Percentiles rank a stretch among this genome's conserved stretches.
phyloP scores from a whole-genome alignment of 2,329 filamentous ascomycete genomes.

The Ophiocordyceps camponoti-floridani region DNA sequence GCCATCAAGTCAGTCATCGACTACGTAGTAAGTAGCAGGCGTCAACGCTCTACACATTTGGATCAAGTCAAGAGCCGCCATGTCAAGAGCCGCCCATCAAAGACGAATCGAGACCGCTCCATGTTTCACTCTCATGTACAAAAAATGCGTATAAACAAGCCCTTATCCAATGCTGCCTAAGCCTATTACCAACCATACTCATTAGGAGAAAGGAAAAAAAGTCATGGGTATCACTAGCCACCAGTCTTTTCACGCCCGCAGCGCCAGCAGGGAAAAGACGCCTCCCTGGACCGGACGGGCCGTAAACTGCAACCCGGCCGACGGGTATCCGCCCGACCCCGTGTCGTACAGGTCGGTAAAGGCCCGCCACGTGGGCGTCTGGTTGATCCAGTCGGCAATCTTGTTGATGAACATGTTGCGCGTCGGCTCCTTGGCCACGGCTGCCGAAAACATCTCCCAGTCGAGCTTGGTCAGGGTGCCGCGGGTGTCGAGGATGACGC shows the following conservation, averaged over 20 bases:
- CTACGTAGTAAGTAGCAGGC: no score
- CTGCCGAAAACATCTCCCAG: constrained; percentile 77
- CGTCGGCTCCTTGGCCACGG: constrained; percentile 44
- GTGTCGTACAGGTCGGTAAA: constrained; percentile 68
- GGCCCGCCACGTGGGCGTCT: constrained; percentile 50
- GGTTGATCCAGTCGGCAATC: constrained; percentile 57
- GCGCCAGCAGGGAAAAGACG: constrained; percentile 60
- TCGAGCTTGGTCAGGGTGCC: constrained; percentile 74
- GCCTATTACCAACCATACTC: neutral
- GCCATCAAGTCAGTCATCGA: no score
- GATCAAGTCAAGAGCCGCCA: no score
- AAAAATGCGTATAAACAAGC: neutral
- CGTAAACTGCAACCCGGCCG: constrained; percentile 49
- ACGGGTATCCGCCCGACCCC: constrained; percentile 46
- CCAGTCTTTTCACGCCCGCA: constrained; percentile 15
- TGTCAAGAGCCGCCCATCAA: no score
- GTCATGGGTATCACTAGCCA: neutral
- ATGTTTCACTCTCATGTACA: no score
- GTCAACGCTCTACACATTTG: no score
- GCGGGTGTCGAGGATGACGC: constrained; percentile 66
- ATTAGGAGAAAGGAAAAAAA: neutral
- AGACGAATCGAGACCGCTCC: no score
- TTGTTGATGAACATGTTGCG: constrained; percentile 47
- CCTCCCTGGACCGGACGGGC: constrained; percentile 67
- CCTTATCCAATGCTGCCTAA: neutral